Evolutionary conservation across 164 flowering plant species (phyloP), one percentile per base, ranked within the genome.

Genomic region (Macadamia integrifolia): DNA sequence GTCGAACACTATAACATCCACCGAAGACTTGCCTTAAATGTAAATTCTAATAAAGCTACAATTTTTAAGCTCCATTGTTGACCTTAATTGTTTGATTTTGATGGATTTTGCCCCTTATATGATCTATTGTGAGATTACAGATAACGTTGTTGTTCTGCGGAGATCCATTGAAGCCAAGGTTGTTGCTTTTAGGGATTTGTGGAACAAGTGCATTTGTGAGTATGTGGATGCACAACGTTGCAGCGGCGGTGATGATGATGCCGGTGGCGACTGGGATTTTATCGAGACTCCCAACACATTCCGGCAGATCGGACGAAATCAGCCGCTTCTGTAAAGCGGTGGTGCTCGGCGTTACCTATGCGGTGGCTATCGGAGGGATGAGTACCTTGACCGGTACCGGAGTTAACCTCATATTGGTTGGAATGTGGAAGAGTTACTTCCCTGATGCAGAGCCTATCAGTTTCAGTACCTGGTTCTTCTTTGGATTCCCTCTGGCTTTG

Each of bases 181-280:
- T 91, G 17, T 80, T 93, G n/a, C 87, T 93, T 2, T 85, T 93
- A 0, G 98, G 97, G 15, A 84, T 93, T 50, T 91, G 97, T 58
- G 94, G 73, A 23, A 93, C 98, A 6, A 83, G 96, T 0, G 84
- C 86, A 4, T 93, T 93, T 67, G 88, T 91, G 1, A 93, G 96
- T 85, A 93, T 93, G 98, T 93, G 98, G 98, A 86, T 93, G 96
- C 97, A 91, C 86, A 93, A 93, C 83, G 87, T 84, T 74, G 88
- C 98, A 0, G 84, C 94, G 0, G 89, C 96, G 1, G 75, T 89
- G 74, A 79, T 93, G 83, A 93, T 93, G 98, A 88, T 93, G 88
- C 98, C 98, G 11, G 97, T 93, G 59, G 98, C 98, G 7, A 91
- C 94, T 0, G 97, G 98, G 8, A 84, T 93, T 66, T 67, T 93